Base-by-base conservation (phyloP, 2,329 filamentous ascomycete genomes). In the Trichoderma polysporum region DNA sequence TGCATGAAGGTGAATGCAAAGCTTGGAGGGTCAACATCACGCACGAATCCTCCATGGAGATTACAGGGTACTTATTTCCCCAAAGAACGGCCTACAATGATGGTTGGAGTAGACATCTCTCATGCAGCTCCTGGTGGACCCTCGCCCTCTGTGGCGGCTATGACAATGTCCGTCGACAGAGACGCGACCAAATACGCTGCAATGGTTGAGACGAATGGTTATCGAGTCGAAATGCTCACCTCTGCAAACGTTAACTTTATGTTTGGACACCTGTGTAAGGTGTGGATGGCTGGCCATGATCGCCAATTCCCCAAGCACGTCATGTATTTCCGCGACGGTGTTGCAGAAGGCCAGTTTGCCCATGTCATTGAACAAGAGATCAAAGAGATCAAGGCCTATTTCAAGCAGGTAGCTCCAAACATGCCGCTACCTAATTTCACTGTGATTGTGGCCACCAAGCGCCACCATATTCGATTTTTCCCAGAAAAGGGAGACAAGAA, bases 1-100 rank as follows among this genome's bases (percentile, higher is more conserved):
- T 86, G 89, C 70, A 95, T 99, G 92, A 99, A 99, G 81, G 88
- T 99, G 71, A 98, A 99, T 73, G 91, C 92, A 3, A 99, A 99
- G 81, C 85, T 99, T 2, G 95, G 95, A 15, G 95, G 95, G 6
- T 85, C 87, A 0, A 97, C 93, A 1, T 89, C 81, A 61, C 82
- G 76, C 52, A 79, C 78, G 1, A 69, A 70, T 13, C 72, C 76
- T 5, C 74, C 78, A 0, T 79, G 78, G 77, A 77, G 74, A 56
- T 68, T 72, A 0, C 62, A 68, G 52, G 57, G 69, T 0, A 78
- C 74, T 0, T 80, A 78, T 68, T 80, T 80, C 59, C 78, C 79
- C 0, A 74, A 75, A 1, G 75, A 74, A 0, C 85, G 88, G 0
- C 76, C 77, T 1, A 95, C 93, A 0, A 90, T 97, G 85, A 88